A percentile compares a stretch with the other conserved stretches of the same genome.
Evolutionary conservation across 257 asterid species (phyloP).

Genomic region (Solanum piurae): DNA sequence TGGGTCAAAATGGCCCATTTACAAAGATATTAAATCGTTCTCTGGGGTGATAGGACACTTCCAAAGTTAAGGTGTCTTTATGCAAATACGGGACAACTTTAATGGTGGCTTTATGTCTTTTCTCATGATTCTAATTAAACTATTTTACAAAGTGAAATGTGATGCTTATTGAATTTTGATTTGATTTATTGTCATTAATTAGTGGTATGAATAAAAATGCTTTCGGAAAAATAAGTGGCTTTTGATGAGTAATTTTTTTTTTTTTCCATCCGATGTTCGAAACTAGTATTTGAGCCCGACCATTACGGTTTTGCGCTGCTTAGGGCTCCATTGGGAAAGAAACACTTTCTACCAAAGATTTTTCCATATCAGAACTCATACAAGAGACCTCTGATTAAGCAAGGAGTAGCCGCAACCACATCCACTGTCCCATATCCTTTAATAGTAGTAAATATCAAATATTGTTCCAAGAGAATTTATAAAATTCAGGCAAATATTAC

Average conservation of each 20-base stretch:
- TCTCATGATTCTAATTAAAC: neutral
- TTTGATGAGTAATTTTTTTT: neutral
- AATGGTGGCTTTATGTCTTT: too few relatives aligned
- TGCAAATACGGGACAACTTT: too few relatives aligned
- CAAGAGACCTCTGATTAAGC: neutral
- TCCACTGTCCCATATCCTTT: neutral
- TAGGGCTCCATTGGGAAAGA: neutral
- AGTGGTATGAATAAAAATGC: neutral
- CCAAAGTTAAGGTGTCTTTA: too few relatives aligned
- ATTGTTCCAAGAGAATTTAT: neutral
- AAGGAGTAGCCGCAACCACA: neutral
- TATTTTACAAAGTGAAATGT: neutral
- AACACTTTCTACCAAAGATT: neutral
- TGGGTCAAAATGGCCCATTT: too few relatives aligned
- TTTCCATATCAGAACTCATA: neutral
- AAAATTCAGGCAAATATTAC: neutral
- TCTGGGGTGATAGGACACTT: too few relatives aligned
- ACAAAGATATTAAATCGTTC: too few relatives aligned
- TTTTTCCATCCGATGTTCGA: neutral
- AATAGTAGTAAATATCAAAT: too few relatives aligned
- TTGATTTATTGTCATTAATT: neutral
- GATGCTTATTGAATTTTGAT: neutral
- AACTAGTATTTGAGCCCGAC: neutral
- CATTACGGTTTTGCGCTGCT: neutral
- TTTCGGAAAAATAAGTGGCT: neutral